Evolutionary conservation across 2,329 filamentous ascomycete genomes (phyloP).

Genomic region (Metarhizium guizhouense): DNA sequence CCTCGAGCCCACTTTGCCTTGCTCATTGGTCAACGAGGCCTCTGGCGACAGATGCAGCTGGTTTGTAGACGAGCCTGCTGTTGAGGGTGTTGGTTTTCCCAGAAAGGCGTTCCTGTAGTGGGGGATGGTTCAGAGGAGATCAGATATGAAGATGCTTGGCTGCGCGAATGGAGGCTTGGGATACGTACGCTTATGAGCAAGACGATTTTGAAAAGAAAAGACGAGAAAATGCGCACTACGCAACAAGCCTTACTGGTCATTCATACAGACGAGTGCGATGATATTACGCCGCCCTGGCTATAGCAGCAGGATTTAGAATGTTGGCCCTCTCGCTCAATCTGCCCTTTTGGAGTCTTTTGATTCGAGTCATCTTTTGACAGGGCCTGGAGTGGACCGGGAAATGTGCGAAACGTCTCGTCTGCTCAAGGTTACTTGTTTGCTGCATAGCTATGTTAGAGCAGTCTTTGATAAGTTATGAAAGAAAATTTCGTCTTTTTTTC

Average conservation of each 20-base stretch:
- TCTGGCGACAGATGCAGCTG: slow-evolving; percentile 83
- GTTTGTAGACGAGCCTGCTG: slow-evolving; percentile 84
- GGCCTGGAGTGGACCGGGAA: neutral
- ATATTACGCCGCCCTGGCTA: neutral
- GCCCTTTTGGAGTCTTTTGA: neutral
- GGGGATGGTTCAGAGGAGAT: neutral
- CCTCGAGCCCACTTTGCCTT: slow-evolving; percentile 63
- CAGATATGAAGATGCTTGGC: neutral
- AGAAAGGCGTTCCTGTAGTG: slow-evolving; percentile 53
- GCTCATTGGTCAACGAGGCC: slow-evolving; percentile 76
- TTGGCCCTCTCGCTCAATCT: neutral
- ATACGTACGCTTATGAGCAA: neutral
- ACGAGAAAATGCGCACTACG: neutral
- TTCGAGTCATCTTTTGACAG: neutral
- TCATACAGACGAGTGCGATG: neutral
- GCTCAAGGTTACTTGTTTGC: neutral
- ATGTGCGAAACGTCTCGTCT: neutral
- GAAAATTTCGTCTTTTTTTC: neutral
- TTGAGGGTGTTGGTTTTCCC: slow-evolving; percentile 78
- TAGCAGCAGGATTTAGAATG: neutral
- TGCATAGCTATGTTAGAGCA: neutral
- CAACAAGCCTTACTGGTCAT: neutral
- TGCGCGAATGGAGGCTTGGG: neutral
- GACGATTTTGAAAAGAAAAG: neutral
- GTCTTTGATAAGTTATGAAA: neutral